phyloP scores from a whole-genome alignment of 106 monocot species.

The Agapanthus africanus region DNA sequence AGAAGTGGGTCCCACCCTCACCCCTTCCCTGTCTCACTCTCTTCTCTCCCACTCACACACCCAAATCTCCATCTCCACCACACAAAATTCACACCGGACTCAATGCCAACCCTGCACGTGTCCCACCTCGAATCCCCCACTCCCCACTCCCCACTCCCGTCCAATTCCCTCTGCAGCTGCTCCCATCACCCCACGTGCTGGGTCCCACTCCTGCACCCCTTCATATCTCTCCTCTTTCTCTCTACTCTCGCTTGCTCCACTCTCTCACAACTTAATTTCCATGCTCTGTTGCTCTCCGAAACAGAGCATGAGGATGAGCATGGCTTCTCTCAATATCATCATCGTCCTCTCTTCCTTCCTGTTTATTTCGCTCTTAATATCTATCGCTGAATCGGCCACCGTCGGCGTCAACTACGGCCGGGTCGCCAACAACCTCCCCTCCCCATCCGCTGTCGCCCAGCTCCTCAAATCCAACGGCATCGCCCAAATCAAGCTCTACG shows the following conservation, averaged over 20 bases:
- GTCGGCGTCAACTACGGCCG: constrained; percentile 73
- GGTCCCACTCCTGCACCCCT: neutral
- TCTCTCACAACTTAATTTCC: neutral
- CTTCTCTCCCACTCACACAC: neutral
- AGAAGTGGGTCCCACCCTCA: neutral
- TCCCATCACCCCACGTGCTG: neutral
- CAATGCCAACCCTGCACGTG: neutral
- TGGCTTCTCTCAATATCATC: no score
- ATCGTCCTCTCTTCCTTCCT: neutral
- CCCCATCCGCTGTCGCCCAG: constrained; percentile 38
- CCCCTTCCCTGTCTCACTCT: neutral
- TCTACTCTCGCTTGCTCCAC: neutral
- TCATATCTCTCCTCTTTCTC: neutral
- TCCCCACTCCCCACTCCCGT: neutral
- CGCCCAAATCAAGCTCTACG: constrained; percentile 49
- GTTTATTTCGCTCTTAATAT: neutral
- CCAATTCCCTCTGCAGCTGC: neutral
- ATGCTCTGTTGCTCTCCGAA: neutral
- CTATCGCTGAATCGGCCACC: constrained; percentile 1
- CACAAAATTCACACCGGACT: no score
- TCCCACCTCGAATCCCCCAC: no score
- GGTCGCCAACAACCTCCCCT: constrained; percentile 64
- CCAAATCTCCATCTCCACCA: neutral
- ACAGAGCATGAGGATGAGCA: neutral
- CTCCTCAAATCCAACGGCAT: constrained; percentile 56